Base-by-base conservation (phyloP, 2,329 filamentous ascomycete genomes). In the Colletotrichum sp. region DNA sequence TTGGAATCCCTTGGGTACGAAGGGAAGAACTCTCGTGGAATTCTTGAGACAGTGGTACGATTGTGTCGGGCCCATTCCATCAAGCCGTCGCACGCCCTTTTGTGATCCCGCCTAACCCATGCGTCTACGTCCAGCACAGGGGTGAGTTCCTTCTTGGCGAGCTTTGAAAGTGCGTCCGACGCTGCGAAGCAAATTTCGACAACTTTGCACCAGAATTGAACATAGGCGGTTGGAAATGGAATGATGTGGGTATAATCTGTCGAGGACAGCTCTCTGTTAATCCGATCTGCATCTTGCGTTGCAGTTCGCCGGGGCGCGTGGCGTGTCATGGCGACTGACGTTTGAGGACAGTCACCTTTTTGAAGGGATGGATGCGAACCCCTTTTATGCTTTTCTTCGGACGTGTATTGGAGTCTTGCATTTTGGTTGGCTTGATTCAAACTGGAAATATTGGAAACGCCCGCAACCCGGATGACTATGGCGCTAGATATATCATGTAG, bases 311-410 rank as follows among this genome's bases (percentile, higher is more conserved):
- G 43, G 18, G 2, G 18, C 9, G 18, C 43, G 18, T 48, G 43
- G 43, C 43, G 18, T 48, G 43, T n/a, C 43, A 48, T 48, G 3
- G 38, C 38, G 9, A 3, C 9, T 48, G 43, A 48, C 18, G 43
- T 3, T 4, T 48, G 43, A 13, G n/a, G n/a, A n/a, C 9, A n/a
- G 38, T 43, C 38, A 0, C 0, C 18, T n/a, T 9, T n/a, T 3
- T 43, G 18, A 3, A 3, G 0, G 18, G 9, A 43, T 4, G 38
- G 0, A 13, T 13, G n/a, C 43, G 43, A n/a, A 10, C 43, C 18
- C 43, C 21, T 48, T 48, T 48, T 48, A 48, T 48, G 18, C 0
- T 48, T 1, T 4, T 18, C 18, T 48, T 48, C 9, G 2, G 0
- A 48, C 2, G 18, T 21, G 1, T 7, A 12, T 0, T 3, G 10